Percentiles rank a stretch among this genome's conserved stretches.
These are phyloP conservation scores for Botryotinia convoluta DNA, from an alignment of 2,329 filamentous ascomycete species.

Conservation along the genomic window DNA sequence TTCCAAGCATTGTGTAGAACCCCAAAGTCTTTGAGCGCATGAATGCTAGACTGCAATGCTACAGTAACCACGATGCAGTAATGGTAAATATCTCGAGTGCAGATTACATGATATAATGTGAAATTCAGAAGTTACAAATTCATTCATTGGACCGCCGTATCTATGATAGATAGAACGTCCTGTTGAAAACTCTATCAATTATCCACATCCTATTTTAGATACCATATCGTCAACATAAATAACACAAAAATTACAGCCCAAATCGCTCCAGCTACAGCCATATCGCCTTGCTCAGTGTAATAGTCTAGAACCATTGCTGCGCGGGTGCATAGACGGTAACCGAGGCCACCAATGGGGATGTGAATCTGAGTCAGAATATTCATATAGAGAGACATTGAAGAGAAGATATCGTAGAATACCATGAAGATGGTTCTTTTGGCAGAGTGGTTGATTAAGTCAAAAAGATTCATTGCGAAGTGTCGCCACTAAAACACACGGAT, in stretches of 20 bases:
- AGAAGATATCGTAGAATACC: too few relatives aligned
- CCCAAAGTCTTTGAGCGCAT: neutral
- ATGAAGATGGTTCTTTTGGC: too few relatives aligned
- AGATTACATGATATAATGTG: neutral
- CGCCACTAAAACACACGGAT: too few relatives aligned
- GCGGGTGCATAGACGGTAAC: rapidly evolving
- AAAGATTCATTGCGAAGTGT: too few relatives aligned
- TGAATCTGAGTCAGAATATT: too few relatives aligned
- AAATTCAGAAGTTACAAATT: neutral
- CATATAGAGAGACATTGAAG: too few relatives aligned
- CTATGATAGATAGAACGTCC: too few relatives aligned
- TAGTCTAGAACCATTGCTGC: rapidly evolving
- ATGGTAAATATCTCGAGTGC: neutral
- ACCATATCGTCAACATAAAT: neutral
- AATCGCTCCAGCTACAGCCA: neutral
- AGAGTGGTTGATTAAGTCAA: too few relatives aligned
- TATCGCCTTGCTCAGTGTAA: neutral
- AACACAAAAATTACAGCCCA: neutral
- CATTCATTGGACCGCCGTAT: neutral
- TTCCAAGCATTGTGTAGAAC: neutral
- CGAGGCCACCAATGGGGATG: too few relatives aligned
- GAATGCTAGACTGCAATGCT: neutral
- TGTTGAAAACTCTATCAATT: too few relatives aligned
- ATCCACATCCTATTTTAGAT: neutral
- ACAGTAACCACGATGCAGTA: neutral